Evolutionary conservation across 2,329 filamentous ascomycete genomes (phyloP).

Genomic region (Cylindrodendrum hubeiense): DNA sequence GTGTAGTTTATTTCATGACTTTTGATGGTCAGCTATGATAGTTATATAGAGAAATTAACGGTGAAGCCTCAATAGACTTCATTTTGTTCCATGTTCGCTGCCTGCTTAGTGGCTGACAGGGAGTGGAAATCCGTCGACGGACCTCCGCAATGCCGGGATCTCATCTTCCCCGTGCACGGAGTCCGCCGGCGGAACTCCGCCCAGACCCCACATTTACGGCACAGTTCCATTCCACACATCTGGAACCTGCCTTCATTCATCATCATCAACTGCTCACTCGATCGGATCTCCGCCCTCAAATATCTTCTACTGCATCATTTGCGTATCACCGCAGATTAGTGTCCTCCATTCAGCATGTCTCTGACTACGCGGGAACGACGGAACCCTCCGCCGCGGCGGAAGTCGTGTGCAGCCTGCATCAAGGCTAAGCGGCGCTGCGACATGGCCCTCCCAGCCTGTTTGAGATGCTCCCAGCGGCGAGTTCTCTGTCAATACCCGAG

Average conservation of each 20-base stretch:
- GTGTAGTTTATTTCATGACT: not conserved
- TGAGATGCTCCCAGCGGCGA: conserved; percentile 62
- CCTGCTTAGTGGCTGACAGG: not conserved
- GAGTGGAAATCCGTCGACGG: conserved; percentile 9
- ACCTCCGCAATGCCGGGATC: conserved; percentile 22
- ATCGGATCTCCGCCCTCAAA: conserved; percentile 12
- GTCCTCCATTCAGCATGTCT: conserved; percentile 38
- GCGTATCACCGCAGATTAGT: not conserved
- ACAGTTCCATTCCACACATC: conserved; percentile 10
- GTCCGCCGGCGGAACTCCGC: conserved; percentile 45
- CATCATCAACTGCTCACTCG: not conserved
- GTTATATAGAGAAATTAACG: not conserved
- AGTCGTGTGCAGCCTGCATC: conserved; percentile 69
- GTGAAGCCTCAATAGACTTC: not conserved
- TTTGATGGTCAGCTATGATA: not conserved
- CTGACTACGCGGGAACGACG: conserved; percentile 51
- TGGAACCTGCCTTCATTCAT: conserved; percentile 4
- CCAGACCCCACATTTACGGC: conserved; percentile 35
- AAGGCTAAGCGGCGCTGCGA: conserved; percentile 70
- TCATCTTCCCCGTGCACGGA: conserved; percentile 8
- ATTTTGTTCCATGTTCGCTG: not conserved
- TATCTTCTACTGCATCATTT: not conserved
- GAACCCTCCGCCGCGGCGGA: conserved; percentile 63
- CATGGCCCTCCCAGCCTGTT: conserved; percentile 62
- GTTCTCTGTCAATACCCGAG: conserved; percentile 62